A percentile compares a stretch with the other conserved stretches of the same genome.
These are phyloP conservation scores for Cladosporium austrohemisphaericum DNA, from an alignment of 2,329 filamentous ascomycete genomes.

Conservation along the genomic window DNA sequence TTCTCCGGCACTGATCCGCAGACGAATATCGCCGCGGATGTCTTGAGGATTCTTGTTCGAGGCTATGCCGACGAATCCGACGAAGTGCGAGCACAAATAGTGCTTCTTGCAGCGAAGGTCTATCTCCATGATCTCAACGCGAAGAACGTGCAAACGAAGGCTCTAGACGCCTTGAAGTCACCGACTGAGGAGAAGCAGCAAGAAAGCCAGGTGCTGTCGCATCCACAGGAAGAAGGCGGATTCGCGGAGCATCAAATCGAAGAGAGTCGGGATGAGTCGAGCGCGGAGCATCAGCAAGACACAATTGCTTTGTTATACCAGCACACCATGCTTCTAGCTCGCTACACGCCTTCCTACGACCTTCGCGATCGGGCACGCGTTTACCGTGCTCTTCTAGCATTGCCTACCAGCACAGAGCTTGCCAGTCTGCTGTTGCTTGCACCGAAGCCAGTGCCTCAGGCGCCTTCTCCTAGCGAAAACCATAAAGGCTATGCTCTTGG, in stretches of 20 bases:
- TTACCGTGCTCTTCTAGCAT: constrained; percentile 77
- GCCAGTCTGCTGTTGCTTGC: constrained; percentile 87
- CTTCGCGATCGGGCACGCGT: constrained; percentile 86
- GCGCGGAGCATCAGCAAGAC: constrained; percentile 15
- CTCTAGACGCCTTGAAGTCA: constrained; percentile 24
- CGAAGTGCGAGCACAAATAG: constrained; percentile 82
- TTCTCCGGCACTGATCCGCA: constrained; percentile 73
- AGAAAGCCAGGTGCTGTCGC: constrained; percentile 22
- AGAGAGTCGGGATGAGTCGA: background rate
- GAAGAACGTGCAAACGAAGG: constrained; percentile 41
- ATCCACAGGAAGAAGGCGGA: constrained; percentile 22
- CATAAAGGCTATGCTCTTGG: constrained; percentile 75
- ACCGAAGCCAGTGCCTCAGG: constrained; percentile 88
- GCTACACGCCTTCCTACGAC: constrained; percentile 94
- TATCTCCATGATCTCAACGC: constrained; percentile 84
- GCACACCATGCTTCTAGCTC: constrained; percentile 77
- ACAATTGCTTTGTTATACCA: constrained; percentile 75
- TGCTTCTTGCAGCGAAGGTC: constrained; percentile 91
- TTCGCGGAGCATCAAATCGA: constrained; percentile 14
- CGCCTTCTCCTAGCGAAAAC: constrained; percentile 81
- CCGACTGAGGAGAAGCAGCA: constrained; percentile 11
- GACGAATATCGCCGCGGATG: constrained; percentile 88
- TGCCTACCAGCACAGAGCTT: constrained; percentile 72
- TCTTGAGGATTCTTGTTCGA: constrained; percentile 81
- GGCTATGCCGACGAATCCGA: constrained; percentile 82